A percentile compares a stretch with the other conserved stretches of the same genome.
Conservation (phyloP, 257 asterid species). For the Plantago major region DNA sequence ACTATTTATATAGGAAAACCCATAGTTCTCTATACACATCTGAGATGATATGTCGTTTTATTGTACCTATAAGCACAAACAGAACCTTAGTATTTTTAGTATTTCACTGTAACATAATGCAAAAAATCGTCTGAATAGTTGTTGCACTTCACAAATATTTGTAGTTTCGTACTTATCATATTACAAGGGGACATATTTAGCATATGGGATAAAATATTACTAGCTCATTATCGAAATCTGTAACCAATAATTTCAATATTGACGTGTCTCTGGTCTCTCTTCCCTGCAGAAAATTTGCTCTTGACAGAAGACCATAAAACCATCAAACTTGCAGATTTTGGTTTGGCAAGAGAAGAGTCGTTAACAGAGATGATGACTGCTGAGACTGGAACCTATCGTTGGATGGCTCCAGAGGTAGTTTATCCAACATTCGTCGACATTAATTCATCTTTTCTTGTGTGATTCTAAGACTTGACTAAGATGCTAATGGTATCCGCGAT, state of each 20-base stretch:
- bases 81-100: no score
- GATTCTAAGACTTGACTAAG: conserved; percentile 55
- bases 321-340: conserved; percentile 68
- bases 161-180: no score
- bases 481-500: conserved; percentile 13
- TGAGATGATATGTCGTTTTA: neutral
- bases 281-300: conserved; percentile 58
- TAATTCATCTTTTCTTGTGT: neutral
- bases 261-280: conserved; percentile 4
- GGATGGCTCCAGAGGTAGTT: conserved; percentile 78
- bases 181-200: no score
- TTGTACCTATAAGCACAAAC: neutral
- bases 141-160: no score
- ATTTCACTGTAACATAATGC: no score
- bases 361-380: conserved; percentile 87
- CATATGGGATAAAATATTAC: no score
- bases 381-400: conserved; percentile 80
- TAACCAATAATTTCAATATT: neutral
- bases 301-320: conserved; percentile 62
- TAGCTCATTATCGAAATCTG: no score
- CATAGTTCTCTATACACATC: neutral
- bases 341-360: conserved; percentile 75
- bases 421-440: neutral
- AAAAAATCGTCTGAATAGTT: no score
- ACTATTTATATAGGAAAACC: neutral